Evolutionary conservation across 768 basidiomycete species (phyloP).

Genomic region (Pleurotus tuber-regium): DNA sequence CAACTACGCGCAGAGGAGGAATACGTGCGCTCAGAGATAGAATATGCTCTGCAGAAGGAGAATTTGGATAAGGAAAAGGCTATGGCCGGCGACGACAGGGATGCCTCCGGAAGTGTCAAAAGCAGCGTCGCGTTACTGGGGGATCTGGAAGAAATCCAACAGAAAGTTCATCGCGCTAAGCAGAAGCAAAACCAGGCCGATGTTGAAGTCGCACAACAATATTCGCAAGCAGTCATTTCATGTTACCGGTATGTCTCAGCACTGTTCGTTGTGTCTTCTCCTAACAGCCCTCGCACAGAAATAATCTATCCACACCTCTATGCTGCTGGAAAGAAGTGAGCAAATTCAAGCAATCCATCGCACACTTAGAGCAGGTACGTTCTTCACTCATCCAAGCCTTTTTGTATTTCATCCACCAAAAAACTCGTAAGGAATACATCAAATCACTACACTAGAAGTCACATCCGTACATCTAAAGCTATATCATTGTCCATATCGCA

Average conservation of each 20-base stretch:
- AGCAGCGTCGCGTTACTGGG: conserved; percentile 64
- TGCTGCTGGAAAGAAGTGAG: conserved; percentile 76
- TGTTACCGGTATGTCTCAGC: conserved; percentile 64
- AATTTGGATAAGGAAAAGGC: conserved; percentile 75
- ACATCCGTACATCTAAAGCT: not conserved
- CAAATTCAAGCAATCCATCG: conserved; percentile 68
- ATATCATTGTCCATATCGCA: not conserved
- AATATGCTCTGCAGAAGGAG: conserved; percentile 79
- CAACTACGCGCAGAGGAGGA: conserved; percentile 70
- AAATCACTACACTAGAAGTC: conserved; percentile 45
- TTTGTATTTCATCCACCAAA: conserved; percentile 11
- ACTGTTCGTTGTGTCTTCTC: conserved; percentile 1
- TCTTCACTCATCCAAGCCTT: conserved; percentile 1
- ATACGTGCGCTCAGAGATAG: conserved; percentile 68
- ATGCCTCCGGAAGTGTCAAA: conserved; percentile 41
- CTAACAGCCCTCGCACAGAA: conserved; percentile 30
- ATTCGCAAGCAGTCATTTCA: conserved; percentile 57
- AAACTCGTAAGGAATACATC: conserved; percentile 52
- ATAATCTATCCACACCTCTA: conserved; percentile 48
- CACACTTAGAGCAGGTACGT: conserved; percentile 65
- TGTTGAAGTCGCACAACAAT: conserved; percentile 54
- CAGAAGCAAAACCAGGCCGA: conserved; percentile 50
- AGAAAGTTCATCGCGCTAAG: conserved; percentile 72
- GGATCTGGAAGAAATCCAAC: conserved; percentile 73
- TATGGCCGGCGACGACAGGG: conserved; percentile 42